Percentiles rank a stretch among this genome's conserved stretches.
Conservation (phyloP, 352 stramenopile species). For the Globisporangium acanthophoron region DNA sequence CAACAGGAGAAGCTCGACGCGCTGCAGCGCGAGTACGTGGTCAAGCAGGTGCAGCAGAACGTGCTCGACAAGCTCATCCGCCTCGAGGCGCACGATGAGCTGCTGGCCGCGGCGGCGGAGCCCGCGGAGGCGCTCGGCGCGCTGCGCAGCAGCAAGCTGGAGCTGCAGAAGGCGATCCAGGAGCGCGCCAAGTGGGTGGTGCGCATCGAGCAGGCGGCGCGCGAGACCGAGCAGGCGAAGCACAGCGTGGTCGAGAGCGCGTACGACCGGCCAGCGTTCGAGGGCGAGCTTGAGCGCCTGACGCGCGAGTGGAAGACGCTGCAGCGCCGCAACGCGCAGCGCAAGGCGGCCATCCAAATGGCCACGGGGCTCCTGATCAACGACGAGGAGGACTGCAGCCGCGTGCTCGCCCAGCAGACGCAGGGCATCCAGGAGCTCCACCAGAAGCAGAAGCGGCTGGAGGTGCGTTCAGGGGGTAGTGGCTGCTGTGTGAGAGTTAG, state of each 20-base stretch:
- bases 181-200: conserved; percentile 35
- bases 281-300: conserved; percentile 44
- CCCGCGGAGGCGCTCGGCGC: conserved; percentile 21
- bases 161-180: conserved; percentile 34
- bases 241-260: conserved; percentile 39
- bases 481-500: background rate
- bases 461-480: conserved; percentile 18
- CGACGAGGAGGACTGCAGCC: conserved; percentile 72
- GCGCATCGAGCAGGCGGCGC: conserved; percentile 32
- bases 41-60: conserved; percentile 67
- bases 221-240: conserved; percentile 51
- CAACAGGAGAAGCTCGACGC: conserved; percentile 31
- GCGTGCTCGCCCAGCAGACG: conserved; percentile 68
- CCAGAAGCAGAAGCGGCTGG: conserved; percentile 55
- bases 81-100: conserved; percentile 37
- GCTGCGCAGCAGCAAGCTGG: conserved; percentile 34
- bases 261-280: conserved; percentile 24
- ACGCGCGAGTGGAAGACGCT: conserved; percentile 62
- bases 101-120: conserved; percentile 19
- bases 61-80: conserved; percentile 69
- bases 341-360: conserved; percentile 69
- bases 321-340: conserved; percentile 64
- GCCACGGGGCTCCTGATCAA: conserved; percentile 66
- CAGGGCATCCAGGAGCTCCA: conserved; percentile 68
- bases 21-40: conserved; percentile 47